Evolutionary conservation across 2,329 filamentous ascomycete genomes (phyloP).

Genomic region (Cladosporium phlei): DNA sequence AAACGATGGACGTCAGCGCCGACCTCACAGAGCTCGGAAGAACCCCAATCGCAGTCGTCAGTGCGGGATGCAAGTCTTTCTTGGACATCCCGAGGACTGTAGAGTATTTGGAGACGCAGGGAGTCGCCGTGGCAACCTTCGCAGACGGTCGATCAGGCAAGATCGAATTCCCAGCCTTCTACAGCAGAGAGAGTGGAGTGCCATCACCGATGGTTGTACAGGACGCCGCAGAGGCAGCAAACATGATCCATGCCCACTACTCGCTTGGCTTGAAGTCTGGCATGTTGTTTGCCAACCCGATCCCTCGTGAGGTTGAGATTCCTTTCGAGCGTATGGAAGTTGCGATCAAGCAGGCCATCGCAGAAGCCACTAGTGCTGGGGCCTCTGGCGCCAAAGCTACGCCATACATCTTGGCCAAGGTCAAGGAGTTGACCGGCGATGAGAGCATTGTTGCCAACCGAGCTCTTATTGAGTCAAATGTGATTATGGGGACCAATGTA

Average conservation of each 20-base stretch:
- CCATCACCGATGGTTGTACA: conserved; percentile 71
- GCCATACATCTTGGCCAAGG: conserved; percentile 73
- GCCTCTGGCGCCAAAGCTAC: conserved; percentile 73
- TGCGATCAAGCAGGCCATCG: conserved; percentile 64
- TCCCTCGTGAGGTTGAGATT: conserved; percentile 66
- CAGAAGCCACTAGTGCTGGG: conserved; percentile 60
- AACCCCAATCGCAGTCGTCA: conserved; percentile 81
- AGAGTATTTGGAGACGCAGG: conserved; percentile 70
- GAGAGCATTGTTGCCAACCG: conserved; percentile 70
- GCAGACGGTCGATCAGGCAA: conserved; percentile 68
- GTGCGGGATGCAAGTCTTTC: conserved; percentile 92
- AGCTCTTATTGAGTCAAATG: conserved; percentile 63
- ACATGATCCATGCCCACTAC: conserved; percentile 79
- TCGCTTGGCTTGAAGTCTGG: conserved; percentile 69
- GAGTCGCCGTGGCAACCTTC: conserved; percentile 83
- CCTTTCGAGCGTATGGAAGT: conserved; percentile 65
- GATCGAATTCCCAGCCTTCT: conserved; percentile 90
- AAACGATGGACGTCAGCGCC: conserved; percentile 87
- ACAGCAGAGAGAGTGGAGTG: conserved; percentile 78
- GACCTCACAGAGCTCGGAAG: conserved; percentile 91
- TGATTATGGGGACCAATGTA: conserved; percentile 59
- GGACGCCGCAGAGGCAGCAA: conserved; percentile 75
- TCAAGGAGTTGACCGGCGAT: conserved; percentile 71
- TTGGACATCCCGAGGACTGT: conserved; percentile 86
- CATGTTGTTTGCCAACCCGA: conserved; percentile 82